These are phyloP conservation scores for Proliferodiscus dingleyae DNA, from an alignment of 2,329 filamentous ascomycete genomes.

Conservation along the genomic window DNA sequence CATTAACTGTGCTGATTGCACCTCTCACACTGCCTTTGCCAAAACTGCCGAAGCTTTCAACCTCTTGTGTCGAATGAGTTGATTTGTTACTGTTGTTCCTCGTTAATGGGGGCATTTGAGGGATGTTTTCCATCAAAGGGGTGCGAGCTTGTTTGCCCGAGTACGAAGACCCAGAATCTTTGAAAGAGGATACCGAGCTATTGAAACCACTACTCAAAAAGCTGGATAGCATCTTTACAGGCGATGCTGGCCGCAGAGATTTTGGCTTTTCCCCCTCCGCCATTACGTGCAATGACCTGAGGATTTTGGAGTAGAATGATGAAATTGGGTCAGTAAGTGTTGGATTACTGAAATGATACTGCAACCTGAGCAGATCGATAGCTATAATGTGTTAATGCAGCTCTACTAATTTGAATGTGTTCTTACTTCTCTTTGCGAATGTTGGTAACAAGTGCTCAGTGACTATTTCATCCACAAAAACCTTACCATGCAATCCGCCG, in stretches of 20 bases:
- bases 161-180: conserved; percentile 36
- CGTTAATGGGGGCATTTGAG: conserved; percentile 25
- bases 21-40: conserved; percentile 32
- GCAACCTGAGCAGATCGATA: conserved; percentile 64
- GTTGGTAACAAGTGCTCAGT: conserved; percentile 69
- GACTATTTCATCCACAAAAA: conserved; percentile 69
- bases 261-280: conserved; percentile 59
- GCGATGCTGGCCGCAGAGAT: conserved; percentile 73
- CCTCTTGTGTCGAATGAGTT: conserved; percentile 24
- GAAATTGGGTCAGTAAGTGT: conserved; percentile 64
- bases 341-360: conserved; percentile 64
- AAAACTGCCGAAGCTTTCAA: too few relatives aligned
- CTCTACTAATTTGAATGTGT: not conserved
- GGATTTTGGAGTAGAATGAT: conserved; percentile 70
- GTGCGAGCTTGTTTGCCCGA: conserved; percentile 29
- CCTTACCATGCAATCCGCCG: conserved; percentile 62
- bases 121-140: conserved; percentile 38
- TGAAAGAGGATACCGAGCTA: conserved; percentile 36
- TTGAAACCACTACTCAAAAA: conserved; percentile 62
- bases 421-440: conserved; percentile 67
- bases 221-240: conserved; percentile 84
- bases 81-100: conserved; percentile 29
- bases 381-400: conserved; percentile 47
- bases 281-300: conserved; percentile 63
- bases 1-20: conserved; percentile 44